Conservation (phyloP, 768 basidiomycete species). For the Suillus decipiens region DNA sequence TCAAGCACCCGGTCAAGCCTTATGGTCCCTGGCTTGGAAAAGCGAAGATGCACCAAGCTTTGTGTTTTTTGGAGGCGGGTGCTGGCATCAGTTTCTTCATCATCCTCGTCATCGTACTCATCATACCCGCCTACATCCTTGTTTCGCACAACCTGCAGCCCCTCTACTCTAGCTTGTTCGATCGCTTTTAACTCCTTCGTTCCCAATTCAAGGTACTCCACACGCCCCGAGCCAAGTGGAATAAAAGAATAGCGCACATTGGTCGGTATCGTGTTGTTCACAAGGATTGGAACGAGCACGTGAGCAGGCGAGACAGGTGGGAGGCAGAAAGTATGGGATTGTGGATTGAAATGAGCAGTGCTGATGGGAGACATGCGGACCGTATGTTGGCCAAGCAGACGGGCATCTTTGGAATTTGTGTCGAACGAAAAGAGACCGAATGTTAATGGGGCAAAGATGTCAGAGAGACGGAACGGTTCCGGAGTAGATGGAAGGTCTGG, state of each 20-base stretch:
- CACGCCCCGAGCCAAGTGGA: conserved; percentile 53
- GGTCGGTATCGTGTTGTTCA: conserved; percentile 86
- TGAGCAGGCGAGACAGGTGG: conserved; percentile 48
- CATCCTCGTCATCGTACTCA: conserved; percentile 71
- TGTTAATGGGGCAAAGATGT: conserved; percentile 49
- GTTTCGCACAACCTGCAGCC: conserved; percentile 45
- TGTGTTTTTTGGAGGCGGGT: conserved; percentile 72
- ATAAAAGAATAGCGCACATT: conserved; percentile 73
- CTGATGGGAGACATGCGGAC: conserved; percentile 93
- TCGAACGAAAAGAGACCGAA: conserved; percentile 51
- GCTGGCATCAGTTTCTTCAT: conserved; percentile 33
- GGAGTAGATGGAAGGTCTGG: conserved; percentile 44
- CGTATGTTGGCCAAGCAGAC: conserved; percentile 85
- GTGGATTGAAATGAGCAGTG: conserved; percentile 87
- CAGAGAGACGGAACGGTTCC: conserved; percentile 48
- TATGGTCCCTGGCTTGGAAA: conserved; percentile 73
- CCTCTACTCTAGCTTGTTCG: conserved; percentile 58
- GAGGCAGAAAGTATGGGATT: conserved; percentile 73
- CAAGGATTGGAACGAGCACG: conserved; percentile 77
- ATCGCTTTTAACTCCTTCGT: conserved; percentile 68
- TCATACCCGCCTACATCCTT: conserved; percentile 54
- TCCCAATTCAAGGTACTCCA: conserved; percentile 57
- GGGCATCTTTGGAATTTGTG: conserved; percentile 45
- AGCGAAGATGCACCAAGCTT: conserved; percentile 66
- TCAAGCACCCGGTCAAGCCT: conserved; percentile 77